Evolutionary conservation across 1,284 basidiomycete genomes (phyloP).

Genomic region (Trichosporon sp.): DNA sequence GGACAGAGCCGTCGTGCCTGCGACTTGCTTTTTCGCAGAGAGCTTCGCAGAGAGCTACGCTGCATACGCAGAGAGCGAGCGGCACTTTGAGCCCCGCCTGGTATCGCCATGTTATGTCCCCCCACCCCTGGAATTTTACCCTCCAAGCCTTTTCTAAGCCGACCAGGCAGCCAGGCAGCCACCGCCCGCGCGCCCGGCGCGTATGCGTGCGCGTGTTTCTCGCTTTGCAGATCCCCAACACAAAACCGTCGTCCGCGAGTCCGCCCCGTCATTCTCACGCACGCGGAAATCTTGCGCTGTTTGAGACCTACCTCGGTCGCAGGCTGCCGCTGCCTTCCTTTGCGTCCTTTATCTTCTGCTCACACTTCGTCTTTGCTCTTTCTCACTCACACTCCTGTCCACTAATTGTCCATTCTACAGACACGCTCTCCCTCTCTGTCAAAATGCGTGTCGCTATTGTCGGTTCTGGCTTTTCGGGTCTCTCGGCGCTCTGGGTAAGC

Average conservation of each 20-base stretch:
- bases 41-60: not conserved
- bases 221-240: not conserved
- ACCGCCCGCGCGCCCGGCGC: not conserved
- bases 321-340: not conserved
- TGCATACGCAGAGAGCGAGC: not conserved
- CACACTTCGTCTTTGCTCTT: not conserved
- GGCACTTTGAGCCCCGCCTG: no score
- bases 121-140: not conserved
- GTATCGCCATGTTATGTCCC: not conserved
- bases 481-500: conserved; percentile 67
- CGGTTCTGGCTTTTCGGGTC: conserved; percentile 70
- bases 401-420: not conserved
- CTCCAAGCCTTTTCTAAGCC: not conserved
- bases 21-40: no score
- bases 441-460: conserved; percentile 61
- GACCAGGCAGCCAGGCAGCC: no score
- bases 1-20: no score
- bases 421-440: not conserved
- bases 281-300: not conserved
- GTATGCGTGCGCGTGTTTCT: not conserved
- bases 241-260: no score
- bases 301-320: no score
- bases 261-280: not conserved
- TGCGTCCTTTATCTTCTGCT: not conserved
- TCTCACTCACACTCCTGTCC: not conserved